These are phyloP conservation scores for Thielaviopsis punctulata DNA, from an alignment of 2,329 filamentous ascomycete species.

Conservation along the genomic window DNA sequence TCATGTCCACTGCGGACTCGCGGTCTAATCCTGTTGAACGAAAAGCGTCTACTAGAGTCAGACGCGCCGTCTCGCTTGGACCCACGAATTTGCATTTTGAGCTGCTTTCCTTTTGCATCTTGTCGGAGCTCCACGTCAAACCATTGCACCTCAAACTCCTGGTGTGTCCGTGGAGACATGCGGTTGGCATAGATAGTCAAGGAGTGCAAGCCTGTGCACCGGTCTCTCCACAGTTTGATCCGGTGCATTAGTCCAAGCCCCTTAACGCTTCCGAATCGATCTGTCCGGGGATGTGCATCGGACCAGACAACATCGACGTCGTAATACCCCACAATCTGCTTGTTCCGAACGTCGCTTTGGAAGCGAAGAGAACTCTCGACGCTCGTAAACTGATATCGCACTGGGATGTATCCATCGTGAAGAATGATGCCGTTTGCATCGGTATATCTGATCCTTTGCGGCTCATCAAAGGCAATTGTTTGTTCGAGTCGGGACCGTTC, in stretches of 20 bases:
- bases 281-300: conserved; percentile 30
- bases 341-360: conserved; percentile 30
- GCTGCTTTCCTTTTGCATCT: conserved; percentile 28
- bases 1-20: conserved; percentile 20
- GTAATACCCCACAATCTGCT: conserved; percentile 32
- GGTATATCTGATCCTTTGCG: conserved; percentile 31
- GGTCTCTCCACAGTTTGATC: conserved; percentile 34
- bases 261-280: conserved; percentile 31
- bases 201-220: conserved; percentile 29
- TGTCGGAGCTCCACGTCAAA: conserved; percentile 31
- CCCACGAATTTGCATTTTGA: conserved; percentile 26
- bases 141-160: conserved; percentile 29
- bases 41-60: conserved; percentile 25
- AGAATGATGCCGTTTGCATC: conserved; percentile 28
- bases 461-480: conserved; percentile 29
- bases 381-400: conserved; percentile 34
- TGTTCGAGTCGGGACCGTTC: conserved; percentile 33
- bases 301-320: conserved; percentile 37
- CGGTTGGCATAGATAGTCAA: conserved; percentile 32
- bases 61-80: conserved; percentile 25
- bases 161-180: conserved; percentile 24
- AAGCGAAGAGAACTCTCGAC: conserved; percentile 30
- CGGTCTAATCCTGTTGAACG: conserved; percentile 26
- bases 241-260: conserved; percentile 34
- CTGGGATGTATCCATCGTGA: conserved; percentile 30